These are phyloP conservation scores for Sugiyamaella chiloensis DNA, from an alignment of 805 yeast genomes.

Conservation along the genomic window DNA sequence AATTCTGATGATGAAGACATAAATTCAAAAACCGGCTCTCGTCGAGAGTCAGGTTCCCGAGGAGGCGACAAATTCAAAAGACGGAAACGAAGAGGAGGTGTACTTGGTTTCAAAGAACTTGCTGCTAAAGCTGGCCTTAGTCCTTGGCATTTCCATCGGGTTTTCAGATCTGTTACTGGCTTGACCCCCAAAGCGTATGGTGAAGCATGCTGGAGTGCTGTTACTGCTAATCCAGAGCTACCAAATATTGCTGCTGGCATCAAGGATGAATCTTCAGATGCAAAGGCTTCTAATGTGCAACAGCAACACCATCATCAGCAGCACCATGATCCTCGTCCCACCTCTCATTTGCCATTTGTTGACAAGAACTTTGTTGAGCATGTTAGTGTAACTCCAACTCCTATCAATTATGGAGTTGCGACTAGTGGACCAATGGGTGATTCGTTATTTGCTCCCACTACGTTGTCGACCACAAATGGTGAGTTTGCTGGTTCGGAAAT, in stretches of 20 bases:
- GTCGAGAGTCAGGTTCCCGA: neutral
- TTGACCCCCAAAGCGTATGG: slow-evolving; percentile 88
- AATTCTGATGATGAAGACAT: slow-evolving; percentile 21
- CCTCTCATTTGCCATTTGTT: slow-evolving; percentile 1
- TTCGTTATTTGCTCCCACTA: neutral
- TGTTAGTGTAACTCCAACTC: neutral
- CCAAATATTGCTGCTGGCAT: slow-evolving; percentile 2
- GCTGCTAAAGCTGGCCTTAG: slow-evolving; percentile 79
- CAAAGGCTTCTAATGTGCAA: neutral
- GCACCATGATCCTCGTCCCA: neutral
- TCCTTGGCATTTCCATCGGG: slow-evolving; percentile 94
- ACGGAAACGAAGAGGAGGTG: slow-evolving; percentile 38
- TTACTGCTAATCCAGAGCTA: slow-evolving; percentile 20
- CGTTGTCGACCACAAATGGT: no score
- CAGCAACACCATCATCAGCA: neutral
- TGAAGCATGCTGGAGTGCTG: slow-evolving; percentile 60
- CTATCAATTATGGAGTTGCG: neutral
- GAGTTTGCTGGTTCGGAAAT: neutral
- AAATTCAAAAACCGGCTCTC: slow-evolving; percentile 4
- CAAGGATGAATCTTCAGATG: neutral
- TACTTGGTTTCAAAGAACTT: slow-evolving; percentile 67
- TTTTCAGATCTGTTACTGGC: slow-evolving; percentile 81
- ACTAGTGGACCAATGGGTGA: neutral
- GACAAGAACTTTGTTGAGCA: neutral
- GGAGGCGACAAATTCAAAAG: slow-evolving; percentile 21